Evolutionary conservation across 805 yeast genomes (phyloP), one percentile per base, ranked within the genome.

Genomic region (Clavispora vitiphila): DNA sequence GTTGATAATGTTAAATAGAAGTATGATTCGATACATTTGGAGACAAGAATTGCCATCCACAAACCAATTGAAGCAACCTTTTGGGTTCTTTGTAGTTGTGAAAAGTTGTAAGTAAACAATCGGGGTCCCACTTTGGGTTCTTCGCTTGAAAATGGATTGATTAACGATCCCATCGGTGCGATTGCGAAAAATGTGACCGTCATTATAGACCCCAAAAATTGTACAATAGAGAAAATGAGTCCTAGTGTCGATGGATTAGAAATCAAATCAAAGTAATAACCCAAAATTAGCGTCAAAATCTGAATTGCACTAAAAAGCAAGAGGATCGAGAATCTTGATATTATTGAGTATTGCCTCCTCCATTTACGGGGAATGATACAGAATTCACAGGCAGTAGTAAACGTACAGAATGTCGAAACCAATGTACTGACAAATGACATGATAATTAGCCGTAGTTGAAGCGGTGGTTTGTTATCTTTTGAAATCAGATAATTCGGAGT

Each of bases 1-100:
- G 93, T 62, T 7, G 97, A 86, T 60, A 88, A 72, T 48, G 85
- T 81, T 78, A 93, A 76, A 71, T 90, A 93, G 78, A 74, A 86
- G 69, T 93, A 95, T 34, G 99, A 93, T 73, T 93, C 99, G 37
- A 76, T 50, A 50, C 78, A 81, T 55, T 86, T 86, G 3, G 86
- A 80, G 7, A 71, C 48, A 49, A 85, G 84, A 0, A 86, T 83
- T 1, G 78, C 73, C 16, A 76, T 30, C 89, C 95, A 84, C 43
- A 86, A 61, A 0, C 84, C 81, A 56, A 75, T 72, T 0, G 95
- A 86, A 3, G 87, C 76, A 43, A 79, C 63, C 35, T 65, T 64
- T 40, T 78, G 77, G 31, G 78, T 71, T 0, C 83, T 83, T 12
- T 57, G 60, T 8, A 85, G 64, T 18, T 60, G 53, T 41, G 77